Base-by-base conservation (phyloP, 305 asterid species). In the Plantago lanceolata region DNA sequence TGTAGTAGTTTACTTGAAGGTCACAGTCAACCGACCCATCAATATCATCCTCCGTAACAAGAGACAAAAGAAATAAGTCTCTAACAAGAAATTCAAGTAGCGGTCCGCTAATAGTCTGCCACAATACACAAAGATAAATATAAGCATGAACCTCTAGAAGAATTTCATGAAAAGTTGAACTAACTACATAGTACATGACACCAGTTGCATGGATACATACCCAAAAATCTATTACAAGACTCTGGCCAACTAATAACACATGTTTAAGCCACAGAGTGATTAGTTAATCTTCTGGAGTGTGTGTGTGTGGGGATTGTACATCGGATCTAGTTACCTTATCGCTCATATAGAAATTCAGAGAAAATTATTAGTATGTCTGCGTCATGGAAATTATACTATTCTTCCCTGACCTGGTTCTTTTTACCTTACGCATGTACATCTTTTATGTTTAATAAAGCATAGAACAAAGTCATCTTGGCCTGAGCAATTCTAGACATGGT, bases 1-100 rank as follows among this genome's bases (percentile, higher is more conserved):
- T 93, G 72, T 89, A 89, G 81, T 89, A 93, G 83, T 85, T 87
- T 73, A 82, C 95, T 82, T 85, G 89, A 70, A 89, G 88, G 67
- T 89, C 92, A 74, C 95, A 76, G 44, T 54, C 81, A 77, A 82
- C 64, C 49, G 82, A 82, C 45, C 87, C 95, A 59, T 84, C 84
- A 64, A 79, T 67, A 75, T 73, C 80, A 58, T 77, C 79, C 68
- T 76, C 87, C 60, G 72, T 73, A 64, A 83, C 61, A 67, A 57
- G 67, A 50, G 81, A 77, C 66, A 52, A 54, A 71, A 89, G 71
- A 18, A 37, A 71, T 57, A 85, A 60, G 68, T 83, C 85, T 67
- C 78, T 71, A 74, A 82, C 35, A 59, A 84, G 81, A 73, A 85
- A 76, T 80, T 93, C 94, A 68, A 93, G 82, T 77, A 93, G 71